A percentile compares a stretch with the other conserved stretches of the same genome.
phyloP scores from a whole-genome alignment of 2,329 filamentous ascomycete genomes.

The Aspergillus ustus region DNA sequence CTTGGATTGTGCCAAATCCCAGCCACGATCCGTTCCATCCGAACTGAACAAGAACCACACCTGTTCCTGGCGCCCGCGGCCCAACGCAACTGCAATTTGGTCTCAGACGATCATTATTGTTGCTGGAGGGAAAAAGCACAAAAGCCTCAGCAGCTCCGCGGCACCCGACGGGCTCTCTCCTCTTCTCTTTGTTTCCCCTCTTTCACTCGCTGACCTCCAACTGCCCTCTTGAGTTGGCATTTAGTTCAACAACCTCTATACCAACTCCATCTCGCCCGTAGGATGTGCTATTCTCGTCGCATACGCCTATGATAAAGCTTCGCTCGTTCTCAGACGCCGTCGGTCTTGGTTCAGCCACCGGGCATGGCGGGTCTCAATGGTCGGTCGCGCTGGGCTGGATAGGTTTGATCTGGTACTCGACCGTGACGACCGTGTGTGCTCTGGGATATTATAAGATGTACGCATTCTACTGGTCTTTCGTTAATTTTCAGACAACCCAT shows the following conservation, averaged over 20 bases:
- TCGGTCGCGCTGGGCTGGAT: slow-evolving; percentile 52
- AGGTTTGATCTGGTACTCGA: slow-evolving; percentile 59
- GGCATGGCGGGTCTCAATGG: slow-evolving; percentile 34
- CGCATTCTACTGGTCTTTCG: slow-evolving; percentile 23
- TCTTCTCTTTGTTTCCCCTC: slow-evolving; percentile 10
- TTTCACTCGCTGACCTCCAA: neutral
- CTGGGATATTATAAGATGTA: slow-evolving; percentile 67
- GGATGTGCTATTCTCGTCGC: slow-evolving; percentile 22
- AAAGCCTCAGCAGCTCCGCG: neutral
- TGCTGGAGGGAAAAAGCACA: neutral
- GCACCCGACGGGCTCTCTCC: slow-evolving; percentile 1
- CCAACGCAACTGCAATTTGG: neutral
- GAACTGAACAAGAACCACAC: slow-evolving; percentile 1
- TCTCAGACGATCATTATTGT: slow-evolving; percentile 3
- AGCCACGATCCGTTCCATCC: slow-evolving; percentile 16
- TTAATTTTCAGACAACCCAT: slow-evolving; percentile 2
- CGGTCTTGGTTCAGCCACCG: slow-evolving; percentile 29
- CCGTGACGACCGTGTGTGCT: slow-evolving; percentile 60
- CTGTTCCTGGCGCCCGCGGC: neutral
- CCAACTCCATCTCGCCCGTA: slow-evolving; percentile 10
- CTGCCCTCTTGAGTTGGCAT: neutral
- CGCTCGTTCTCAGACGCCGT: slow-evolving; percentile 26
- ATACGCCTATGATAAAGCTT: slow-evolving; percentile 37
- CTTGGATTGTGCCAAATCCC: neutral
- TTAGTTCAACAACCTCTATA: neutral